These are phyloP conservation scores for Colletotrichum sp. DNA, from an alignment of 2,329 filamentous ascomycete genomes.

Conservation along the genomic window DNA sequence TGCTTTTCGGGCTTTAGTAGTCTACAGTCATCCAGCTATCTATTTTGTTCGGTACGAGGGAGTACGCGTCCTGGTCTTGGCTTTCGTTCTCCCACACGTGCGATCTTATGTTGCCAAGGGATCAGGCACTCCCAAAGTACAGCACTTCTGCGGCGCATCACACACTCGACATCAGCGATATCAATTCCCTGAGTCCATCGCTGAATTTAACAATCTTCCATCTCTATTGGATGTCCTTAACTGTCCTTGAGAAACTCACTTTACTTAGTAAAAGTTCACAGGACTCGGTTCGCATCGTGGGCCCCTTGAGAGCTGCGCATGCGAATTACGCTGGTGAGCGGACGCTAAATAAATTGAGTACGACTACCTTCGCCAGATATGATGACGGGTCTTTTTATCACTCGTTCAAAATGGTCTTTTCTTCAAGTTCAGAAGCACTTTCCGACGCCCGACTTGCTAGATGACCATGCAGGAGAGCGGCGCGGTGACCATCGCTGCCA, in stretches of 20 bases:
- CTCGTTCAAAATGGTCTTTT: not conserved
- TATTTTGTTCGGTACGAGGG: not conserved
- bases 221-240: rapidly evolving
- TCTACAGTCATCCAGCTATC: not conserved
- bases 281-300: not conserved
- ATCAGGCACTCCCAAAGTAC: not conserved
- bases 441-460: not conserved
- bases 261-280: not conserved
- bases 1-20: not conserved
- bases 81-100: not conserved
- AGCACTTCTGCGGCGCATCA: not conserved
- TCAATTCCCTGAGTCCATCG: not conserved
- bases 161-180: not conserved
- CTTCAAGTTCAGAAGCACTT: not conserved
- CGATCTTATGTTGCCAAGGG: not conserved
- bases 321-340: not conserved
- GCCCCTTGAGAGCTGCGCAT: not conserved
- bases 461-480: not conserved
- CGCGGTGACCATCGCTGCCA: not conserved
- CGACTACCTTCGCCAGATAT: not conserved
- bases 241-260: not conserved
- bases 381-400: rapidly evolving
- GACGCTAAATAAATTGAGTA: not conserved
- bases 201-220: rapidly evolving
- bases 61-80: not conserved